These are phyloP conservation scores for Musa balbisiana DNA, from an alignment of 202 grass and related monocot species.

Conservation along the genomic window DNA sequence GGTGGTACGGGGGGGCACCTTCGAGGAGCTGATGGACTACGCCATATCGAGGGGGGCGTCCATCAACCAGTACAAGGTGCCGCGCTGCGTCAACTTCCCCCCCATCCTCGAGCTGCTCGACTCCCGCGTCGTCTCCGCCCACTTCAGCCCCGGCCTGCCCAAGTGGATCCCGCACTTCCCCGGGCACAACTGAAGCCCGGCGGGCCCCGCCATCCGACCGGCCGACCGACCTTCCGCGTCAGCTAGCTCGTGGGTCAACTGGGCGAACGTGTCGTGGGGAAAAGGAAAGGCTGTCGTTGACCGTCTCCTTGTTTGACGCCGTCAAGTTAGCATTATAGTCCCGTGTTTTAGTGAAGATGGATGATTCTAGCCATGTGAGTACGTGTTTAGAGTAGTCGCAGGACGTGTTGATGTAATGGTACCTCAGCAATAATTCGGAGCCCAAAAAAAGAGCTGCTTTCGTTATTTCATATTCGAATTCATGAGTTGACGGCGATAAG, in stretches of 20 bases:
- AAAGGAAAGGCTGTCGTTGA: background rate
- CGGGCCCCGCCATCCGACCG: background rate
- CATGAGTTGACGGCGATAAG: no score
- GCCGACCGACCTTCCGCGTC: no score
- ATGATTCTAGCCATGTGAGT: no score
- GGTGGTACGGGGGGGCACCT: conserved; percentile 32
- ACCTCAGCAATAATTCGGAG: no score
- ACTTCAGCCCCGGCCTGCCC: conserved; percentile 41
- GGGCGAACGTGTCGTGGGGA: background rate
- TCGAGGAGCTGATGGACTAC: conserved; percentile 68
- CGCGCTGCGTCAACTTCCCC: conserved; percentile 42
- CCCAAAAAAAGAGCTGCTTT: no score
- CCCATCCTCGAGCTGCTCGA: conserved; percentile 53
- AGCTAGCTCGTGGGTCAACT: background rate
- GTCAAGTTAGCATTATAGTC: background rate
- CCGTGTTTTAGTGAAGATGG: background rate
- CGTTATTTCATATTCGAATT: no score
- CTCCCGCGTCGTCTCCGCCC: conserved; percentile 42
- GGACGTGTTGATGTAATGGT: no score
- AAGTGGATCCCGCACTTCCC: conserved; percentile 28
- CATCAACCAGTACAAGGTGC: conserved; percentile 69
- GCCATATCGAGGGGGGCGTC: conserved; percentile 46
- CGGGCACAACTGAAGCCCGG: background rate
- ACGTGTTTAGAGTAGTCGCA: no score
- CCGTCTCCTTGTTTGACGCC: no score